Evolutionary conservation across 148 eudicot species (phyloP).

Genomic region (Vaccinium vitisidaea): DNA sequence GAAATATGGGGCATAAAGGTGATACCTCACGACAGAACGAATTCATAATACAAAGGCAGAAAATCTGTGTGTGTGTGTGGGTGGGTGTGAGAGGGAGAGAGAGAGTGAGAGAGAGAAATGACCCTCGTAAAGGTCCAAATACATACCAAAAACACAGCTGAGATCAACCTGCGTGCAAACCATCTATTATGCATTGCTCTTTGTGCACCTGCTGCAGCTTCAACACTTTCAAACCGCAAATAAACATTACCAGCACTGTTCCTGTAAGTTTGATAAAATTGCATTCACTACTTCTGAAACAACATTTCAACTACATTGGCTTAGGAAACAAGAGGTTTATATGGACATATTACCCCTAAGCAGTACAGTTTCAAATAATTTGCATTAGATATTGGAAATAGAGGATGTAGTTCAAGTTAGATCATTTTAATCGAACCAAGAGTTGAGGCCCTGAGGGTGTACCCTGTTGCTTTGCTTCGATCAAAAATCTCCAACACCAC

Average conservation of each 20-base stretch:
- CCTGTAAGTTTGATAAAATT: constrained; percentile 33
- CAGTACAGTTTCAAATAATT: neutral
- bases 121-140: constrained; percentile 3
- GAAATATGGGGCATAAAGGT: neutral
- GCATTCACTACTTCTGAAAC: neutral
- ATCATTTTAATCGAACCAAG: neutral
- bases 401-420: neutral
- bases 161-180: constrained; percentile 87
- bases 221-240: constrained; percentile 70
- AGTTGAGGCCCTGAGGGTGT: neutral
- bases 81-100: too few relatives aligned
- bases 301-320: neutral
- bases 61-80: too few relatives aligned
- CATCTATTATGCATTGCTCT: constrained; percentile 86
- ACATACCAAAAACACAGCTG: constrained; percentile 82
- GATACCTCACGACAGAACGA: neutral
- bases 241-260: constrained; percentile 91
- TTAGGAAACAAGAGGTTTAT: neutral
- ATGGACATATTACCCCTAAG: neutral
- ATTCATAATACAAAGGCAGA: neutral
- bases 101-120: neutral
- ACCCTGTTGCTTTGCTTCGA: neutral
- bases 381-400: neutral
- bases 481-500: neutral
- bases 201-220: constrained; percentile 76